Conservation (phyloP, 306 rosid species). For the Delonix regia region DNA sequence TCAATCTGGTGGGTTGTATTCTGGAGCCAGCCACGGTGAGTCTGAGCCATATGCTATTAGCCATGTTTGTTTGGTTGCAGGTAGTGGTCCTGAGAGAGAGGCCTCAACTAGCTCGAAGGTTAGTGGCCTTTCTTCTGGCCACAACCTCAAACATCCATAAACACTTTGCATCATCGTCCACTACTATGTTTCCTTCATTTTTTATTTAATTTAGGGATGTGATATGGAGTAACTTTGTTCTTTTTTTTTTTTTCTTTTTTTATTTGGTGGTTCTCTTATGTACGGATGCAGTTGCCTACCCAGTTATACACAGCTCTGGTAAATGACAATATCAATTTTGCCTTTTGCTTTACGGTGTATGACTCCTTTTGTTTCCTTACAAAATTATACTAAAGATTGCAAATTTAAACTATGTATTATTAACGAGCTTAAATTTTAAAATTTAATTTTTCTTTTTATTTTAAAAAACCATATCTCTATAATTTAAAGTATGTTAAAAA, state of each 20-base stretch:
- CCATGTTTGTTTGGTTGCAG: conserved; percentile 9
- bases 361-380: background rate
- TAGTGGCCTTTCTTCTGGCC: conserved; percentile 20
- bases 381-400: too few species aligned
- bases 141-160: background rate
- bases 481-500: too few species aligned
- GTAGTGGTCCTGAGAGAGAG: conserved; percentile 40
- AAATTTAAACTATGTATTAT: too few species aligned
- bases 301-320: conserved; percentile 97
- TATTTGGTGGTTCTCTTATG: background rate
- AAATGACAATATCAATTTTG: conserved; percentile 26
- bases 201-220: too few species aligned
- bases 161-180: background rate
- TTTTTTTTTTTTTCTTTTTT: background rate
- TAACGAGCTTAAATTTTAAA: too few species aligned
- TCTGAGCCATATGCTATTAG: background rate
- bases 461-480: too few species aligned
- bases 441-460: too few species aligned
- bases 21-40: conserved; percentile 91
- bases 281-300: conserved; percentile 80
- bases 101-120: conserved; percentile 8
- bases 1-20: conserved; percentile 83
- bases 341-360: background rate
- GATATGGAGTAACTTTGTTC: background rate
- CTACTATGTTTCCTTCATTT: background rate